Evolutionary conservation across 2,329 filamentous ascomycete species (phyloP), one percentile per base, ranked within the genome.

Genomic region (Colletotrichum somersetense): DNA sequence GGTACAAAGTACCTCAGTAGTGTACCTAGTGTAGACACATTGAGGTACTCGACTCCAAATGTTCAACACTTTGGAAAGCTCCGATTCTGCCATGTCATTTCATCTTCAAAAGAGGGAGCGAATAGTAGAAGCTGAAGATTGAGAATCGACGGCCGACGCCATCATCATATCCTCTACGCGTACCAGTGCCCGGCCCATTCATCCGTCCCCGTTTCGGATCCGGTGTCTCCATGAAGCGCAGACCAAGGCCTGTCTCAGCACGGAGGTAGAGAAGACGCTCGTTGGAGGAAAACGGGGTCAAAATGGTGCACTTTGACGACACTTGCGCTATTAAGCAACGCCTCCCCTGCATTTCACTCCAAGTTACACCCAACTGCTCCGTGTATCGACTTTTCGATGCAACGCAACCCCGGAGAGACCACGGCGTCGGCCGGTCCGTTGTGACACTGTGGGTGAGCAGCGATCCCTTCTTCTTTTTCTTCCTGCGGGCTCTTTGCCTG

Each of bases 381-480:
- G 44, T 72, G 66, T 33, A 30, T 59, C 70, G 66, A 61, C 55
- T 72, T 42, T 70, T 65, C 46, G 61, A 72, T 72, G 66, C 59
- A 69, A 72, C 66, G 38, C 59, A 48, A 69, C 69, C 69, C 66
- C 69, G 55, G 65, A 59, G 50, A 23, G 48, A 65, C 59, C 48
- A 55, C 65, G 66, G 69, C 69, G 42, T 69, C 46, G 69, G 64
- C 66, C 69, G 66, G 62, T 26, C 59, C 66, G 56, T 46, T 68
- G 61, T 48, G 46, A 70, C 70, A 61, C 70, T 65, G 55, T 69
- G 23, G 52, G 53, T 55, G 69, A 59, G 61, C 53, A 64, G 35
- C 67, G 44, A 58, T 52, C 35, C 53, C 68, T 66, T 23, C 58
- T 5, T 35, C 68, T 66, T 23, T 52, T 5, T 35, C 38, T 56